phyloP scores from a whole-genome alignment of 1,139 yeast species.

The Komagataea norvegica region DNA sequence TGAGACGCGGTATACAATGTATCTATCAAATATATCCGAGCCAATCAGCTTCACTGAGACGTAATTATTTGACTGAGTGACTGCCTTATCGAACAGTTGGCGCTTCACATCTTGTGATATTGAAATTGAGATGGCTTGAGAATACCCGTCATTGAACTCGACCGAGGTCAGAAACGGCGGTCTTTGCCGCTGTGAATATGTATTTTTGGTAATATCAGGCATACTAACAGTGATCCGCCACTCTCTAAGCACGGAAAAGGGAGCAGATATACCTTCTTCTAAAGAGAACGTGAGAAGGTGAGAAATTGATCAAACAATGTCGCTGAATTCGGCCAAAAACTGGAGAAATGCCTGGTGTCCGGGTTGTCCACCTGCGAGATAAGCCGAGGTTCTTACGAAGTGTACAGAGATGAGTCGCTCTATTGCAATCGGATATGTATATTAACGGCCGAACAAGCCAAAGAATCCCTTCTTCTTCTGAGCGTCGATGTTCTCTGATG shows the following conservation, averaged over 20 bases:
- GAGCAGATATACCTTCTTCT: no score
- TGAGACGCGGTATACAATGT: conserved; percentile 16
- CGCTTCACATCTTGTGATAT: conserved; percentile 11
- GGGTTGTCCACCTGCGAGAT: conserved; percentile 1
- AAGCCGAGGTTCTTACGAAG: conserved; percentile 5
- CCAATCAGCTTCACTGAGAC: conserved; percentile 20
- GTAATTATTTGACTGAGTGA: conserved; percentile 4
- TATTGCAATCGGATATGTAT: not conserved
- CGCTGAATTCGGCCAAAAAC: not conserved
- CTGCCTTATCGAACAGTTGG: not conserved
- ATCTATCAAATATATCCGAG: conserved; percentile 9
- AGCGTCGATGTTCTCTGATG: no score
- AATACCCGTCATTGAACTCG: conserved; percentile 12
- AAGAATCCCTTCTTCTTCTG: conserved; percentile 42
- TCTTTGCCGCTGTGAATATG: not conserved
- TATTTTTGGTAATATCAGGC: no score
- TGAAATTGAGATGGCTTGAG: conserved; percentile 3
- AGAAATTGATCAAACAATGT: no score
- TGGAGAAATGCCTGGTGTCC: conserved; percentile 4
- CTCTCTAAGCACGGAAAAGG: no score
- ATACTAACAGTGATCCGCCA: no score
- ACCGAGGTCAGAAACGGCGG: conserved; percentile 5
- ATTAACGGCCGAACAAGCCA: conserved; percentile 39
- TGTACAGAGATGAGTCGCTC: no score
- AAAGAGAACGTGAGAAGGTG: no score